phyloP scores from a whole-genome alignment of 2,329 filamentous ascomycete species.

The Colletotrichum australisinense region DNA sequence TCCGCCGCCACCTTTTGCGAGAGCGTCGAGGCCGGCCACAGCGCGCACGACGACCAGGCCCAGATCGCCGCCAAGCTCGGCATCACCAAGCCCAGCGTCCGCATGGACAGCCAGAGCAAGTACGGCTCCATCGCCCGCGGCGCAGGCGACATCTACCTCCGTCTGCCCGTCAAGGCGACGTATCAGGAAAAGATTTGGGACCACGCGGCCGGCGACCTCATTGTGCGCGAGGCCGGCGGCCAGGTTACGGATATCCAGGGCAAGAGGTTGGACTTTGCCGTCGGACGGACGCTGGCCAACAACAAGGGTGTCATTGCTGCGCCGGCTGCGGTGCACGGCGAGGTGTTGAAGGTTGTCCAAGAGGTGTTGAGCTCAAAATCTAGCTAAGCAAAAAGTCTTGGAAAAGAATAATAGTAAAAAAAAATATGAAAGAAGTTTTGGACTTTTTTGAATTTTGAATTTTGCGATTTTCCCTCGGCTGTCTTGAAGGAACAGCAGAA shows the following conservation, averaged over 20 bases:
- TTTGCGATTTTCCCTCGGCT: background rate
- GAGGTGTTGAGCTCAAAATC: slow-evolving; percentile 69
- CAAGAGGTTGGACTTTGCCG: slow-evolving; percentile 85
- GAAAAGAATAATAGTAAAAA: background rate
- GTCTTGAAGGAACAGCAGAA: background rate
- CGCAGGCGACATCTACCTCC: slow-evolving; percentile 93
- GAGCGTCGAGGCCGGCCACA: slow-evolving; percentile 93
- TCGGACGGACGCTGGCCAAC: slow-evolving; percentile 84
- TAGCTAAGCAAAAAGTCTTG: slow-evolving; percentile 2
- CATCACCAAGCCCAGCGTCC: slow-evolving; percentile 88
- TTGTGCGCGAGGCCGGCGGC: slow-evolving; percentile 94
- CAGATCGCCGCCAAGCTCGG: slow-evolving; percentile 86
- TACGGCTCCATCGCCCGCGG: slow-evolving; percentile 96
- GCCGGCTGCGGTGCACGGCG: slow-evolving; percentile 77
- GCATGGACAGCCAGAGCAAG: slow-evolving; percentile 98
- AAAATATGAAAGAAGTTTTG: background rate
- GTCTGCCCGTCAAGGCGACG: slow-evolving; percentile 84
- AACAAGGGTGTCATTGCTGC: slow-evolving; percentile 97
- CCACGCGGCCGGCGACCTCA: slow-evolving; percentile 93
- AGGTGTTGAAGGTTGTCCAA: slow-evolving; percentile 85
- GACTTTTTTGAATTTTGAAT: background rate
- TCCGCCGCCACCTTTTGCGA: slow-evolving; percentile 92
- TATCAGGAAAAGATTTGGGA: slow-evolving; percentile 99
- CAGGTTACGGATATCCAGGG: slow-evolving; percentile 91
- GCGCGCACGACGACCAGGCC: slow-evolving; percentile 87